Percentiles rank a stretch among this genome's conserved stretches.
These are phyloP conservation scores for Odonthalia washingtoniensis DNA, from an alignment of 31 red algal species.

Conservation along the genomic window DNA sequence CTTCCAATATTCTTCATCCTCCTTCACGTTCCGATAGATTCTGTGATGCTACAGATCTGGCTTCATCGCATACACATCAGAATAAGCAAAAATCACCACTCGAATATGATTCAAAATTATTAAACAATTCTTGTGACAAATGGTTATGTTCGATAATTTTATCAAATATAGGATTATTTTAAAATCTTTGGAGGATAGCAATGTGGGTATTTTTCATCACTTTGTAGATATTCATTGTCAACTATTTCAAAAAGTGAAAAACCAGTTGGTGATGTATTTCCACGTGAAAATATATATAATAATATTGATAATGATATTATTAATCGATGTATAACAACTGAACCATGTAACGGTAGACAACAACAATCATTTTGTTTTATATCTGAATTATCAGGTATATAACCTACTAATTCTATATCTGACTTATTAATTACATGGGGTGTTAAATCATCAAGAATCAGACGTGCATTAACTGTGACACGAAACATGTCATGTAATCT, in stretches of 20 bases:
- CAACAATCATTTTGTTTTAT: no score
- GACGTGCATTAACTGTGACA: not conserved
- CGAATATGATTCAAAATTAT: no score
- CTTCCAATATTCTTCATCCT: no score
- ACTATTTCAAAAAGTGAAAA: constrained; percentile 29
- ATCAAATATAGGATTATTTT: constrained; percentile 46
- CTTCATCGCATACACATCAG: no score
- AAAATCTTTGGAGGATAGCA: constrained; percentile 5
- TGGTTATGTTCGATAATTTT: no score
- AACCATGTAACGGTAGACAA: not conserved
- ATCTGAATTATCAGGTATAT: no score
- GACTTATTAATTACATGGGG: constrained; percentile 36
- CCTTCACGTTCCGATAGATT: no score
- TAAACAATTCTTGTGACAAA: no score
- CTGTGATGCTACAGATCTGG: no score
- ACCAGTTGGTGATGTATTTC: constrained; percentile 59
- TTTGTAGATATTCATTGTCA: not conserved
- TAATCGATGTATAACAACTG: not conserved
- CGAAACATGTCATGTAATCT: not conserved
- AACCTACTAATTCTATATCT: constrained; percentile 40
- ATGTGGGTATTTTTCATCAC: not conserved
- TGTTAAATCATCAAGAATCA: not conserved
- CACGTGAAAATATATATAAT: constrained; percentile 31
- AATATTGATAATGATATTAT: not conserved
- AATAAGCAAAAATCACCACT: no score